Percentiles rank a stretch among this genome's conserved stretches.
Conservation (phyloP, 176 grass and related monocot species). For the Juncus effusus region DNA sequence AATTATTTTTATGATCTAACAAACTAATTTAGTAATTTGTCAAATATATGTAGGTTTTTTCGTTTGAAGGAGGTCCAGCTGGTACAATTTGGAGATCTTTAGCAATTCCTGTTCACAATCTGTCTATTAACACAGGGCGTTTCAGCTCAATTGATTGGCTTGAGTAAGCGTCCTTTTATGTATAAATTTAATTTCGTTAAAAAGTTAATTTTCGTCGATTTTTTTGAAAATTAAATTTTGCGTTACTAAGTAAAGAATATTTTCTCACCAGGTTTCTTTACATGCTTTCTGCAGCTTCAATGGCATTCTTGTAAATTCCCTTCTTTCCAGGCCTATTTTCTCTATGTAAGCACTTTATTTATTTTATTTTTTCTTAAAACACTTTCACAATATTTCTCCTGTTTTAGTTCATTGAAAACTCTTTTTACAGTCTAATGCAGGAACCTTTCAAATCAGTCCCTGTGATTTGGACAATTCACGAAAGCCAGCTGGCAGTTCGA, state of each 20-base stretch:
- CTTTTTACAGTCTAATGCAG: constrained; percentile 74
- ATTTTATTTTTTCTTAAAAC: background rate
- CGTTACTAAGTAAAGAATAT: constrained; percentile 50
- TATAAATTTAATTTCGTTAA: constrained; percentile 26
- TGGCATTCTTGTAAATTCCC: constrained; percentile 85
- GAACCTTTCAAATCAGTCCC: constrained; percentile 99
- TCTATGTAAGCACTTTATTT: constrained; percentile 48
- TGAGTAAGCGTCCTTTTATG: constrained; percentile 54
- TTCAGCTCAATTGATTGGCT: constrained; percentile 69
- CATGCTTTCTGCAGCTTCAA: constrained; percentile 89
- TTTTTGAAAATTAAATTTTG: constrained; percentile 23
- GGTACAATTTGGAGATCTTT: constrained; percentile 59
- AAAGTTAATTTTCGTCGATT: constrained; percentile 15
- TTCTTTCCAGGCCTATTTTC: constrained; percentile 73
- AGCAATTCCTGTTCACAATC: constrained; percentile 43
- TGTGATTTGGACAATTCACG: constrained; percentile 92
- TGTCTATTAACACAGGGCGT: constrained; percentile 31
- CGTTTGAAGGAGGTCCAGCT: constrained; percentile 65
- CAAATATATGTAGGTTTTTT: constrained; percentile 69
- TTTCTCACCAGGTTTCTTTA: constrained; percentile 66
- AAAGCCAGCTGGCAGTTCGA: constrained; percentile 58
- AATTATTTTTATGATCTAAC: background rate
- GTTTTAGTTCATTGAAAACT: constrained; percentile 13
- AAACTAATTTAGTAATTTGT: constrained; percentile 3
- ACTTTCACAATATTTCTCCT: constrained; percentile 20